These are phyloP conservation scores for Saxispiralis lemnorum DNA, from an alignment of 495 filamentous ascomycete genomes.

Conservation along the genomic window DNA sequence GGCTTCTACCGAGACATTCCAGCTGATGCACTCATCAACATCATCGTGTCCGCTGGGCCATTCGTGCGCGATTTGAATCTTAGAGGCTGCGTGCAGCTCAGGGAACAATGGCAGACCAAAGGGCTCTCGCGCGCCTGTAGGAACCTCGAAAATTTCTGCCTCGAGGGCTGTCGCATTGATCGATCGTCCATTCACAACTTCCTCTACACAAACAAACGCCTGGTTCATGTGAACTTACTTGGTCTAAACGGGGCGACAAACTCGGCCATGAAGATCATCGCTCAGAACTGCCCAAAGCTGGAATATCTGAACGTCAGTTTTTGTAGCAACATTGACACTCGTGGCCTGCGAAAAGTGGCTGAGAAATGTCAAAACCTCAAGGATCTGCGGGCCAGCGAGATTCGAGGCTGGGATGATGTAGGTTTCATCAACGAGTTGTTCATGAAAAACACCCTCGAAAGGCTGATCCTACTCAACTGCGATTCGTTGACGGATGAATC, in stretches of 20 bases:
- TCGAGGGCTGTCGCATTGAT: conserved; percentile 81
- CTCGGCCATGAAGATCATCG: conserved; percentile 70
- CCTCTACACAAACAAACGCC: conserved; percentile 53
- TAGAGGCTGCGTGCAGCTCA: conserved; percentile 57
- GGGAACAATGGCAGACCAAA: conserved; percentile 59
- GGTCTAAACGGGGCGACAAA: conserved; percentile 68
- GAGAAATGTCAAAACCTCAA: conserved; percentile 51
- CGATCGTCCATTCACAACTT: conserved; percentile 61
- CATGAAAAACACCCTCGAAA: conserved; percentile 60
- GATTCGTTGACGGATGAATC: conserved; percentile 55
- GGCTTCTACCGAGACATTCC: conserved; percentile 79
- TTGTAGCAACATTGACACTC: conserved; percentile 72
- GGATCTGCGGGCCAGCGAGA: conserved; percentile 69
- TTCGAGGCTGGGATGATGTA: conserved; percentile 56
- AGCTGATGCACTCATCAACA: conserved; percentile 61
- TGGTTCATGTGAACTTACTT: conserved; percentile 70
- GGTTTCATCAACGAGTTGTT: conserved; percentile 57
- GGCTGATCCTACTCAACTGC: conserved; percentile 61
- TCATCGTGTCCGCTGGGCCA: conserved; percentile 68
- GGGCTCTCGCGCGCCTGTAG: conserved; percentile 60
- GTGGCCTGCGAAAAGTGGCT: conserved; percentile 58
- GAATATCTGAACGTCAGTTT: conserved; percentile 77
- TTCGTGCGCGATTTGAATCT: conserved; percentile 84
- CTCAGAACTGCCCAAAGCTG: conserved; percentile 62
- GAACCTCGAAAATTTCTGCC: conserved; percentile 70